These are phyloP conservation scores for Petunia axillaris DNA, from an alignment of 257 asterid genomes.

Conservation along the genomic window DNA sequence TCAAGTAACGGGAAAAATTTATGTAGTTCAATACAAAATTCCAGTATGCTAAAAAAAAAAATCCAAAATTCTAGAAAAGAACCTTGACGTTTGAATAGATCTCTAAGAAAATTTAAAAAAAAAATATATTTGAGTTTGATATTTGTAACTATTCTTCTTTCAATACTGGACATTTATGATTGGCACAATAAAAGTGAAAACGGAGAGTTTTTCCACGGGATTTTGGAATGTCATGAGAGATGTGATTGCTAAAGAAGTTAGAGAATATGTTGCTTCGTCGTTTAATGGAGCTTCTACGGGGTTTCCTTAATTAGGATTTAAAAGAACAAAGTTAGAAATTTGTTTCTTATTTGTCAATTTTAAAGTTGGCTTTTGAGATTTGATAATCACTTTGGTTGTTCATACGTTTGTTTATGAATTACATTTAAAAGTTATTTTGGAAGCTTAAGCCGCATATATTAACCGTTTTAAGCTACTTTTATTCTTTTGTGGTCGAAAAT, in stretches of 20 bases:
- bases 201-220: conserved; percentile 51
- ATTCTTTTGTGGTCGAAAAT: neutral
- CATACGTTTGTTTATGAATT: neutral
- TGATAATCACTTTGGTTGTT: conserved; percentile 24
- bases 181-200: neutral
- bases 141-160: no score
- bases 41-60: no score
- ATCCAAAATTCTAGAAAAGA: no score
- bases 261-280: conserved; percentile 74
- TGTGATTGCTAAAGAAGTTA: conserved; percentile 74
- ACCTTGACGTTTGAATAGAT: no score
- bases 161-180: no score
- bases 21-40: no score
- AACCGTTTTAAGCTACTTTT: neutral
- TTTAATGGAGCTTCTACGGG: conserved; percentile 53
- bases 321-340: neutral
- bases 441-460: neutral
- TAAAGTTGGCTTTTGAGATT: conserved; percentile 9
- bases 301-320: conserved; percentile 43
- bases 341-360: neutral
- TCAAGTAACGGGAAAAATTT: no score
- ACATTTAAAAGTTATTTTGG: neutral
- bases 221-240: conserved; percentile 81
- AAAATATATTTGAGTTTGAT: no score
- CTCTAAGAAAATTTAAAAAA: no score